Evolutionary conservation across 1,284 basidiomycete species (phyloP).

Genomic region (Exobasidium cylindrosporum): DNA sequence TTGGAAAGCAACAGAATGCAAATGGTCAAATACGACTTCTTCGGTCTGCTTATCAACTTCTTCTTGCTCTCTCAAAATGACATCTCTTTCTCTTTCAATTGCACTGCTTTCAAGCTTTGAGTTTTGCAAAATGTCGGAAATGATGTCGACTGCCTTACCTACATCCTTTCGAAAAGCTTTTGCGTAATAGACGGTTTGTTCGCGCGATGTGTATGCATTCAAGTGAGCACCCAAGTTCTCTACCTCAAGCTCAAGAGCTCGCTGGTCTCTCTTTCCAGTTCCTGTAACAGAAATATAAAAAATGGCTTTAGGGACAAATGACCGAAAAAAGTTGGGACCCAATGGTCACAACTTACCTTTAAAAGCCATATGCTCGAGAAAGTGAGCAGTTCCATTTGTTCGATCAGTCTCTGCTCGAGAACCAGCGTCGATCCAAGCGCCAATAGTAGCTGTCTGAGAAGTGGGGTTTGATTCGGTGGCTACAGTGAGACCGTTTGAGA

Average conservation of each 20-base stretch:
- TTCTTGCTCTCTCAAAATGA: slow-evolving; percentile 95
- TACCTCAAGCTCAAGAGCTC: slow-evolving; percentile 90
- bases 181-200: slow-evolving; percentile 99
- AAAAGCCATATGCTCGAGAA: slow-evolving; percentile 90
- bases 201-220: slow-evolving; percentile 97
- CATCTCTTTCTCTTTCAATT: slow-evolving; percentile 93
- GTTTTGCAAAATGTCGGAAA: slow-evolving; percentile 96
- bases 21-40: slow-evolving; percentile 97
- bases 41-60: slow-evolving; percentile 98
- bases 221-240: slow-evolving; percentile 97
- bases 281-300: slow-evolving; percentile 60
- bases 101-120: slow-evolving; percentile 86
- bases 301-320: background rate
- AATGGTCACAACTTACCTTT: slow-evolving; percentile 58
- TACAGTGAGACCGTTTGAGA: slow-evolving; percentile 53
- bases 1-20: slow-evolving; percentile 95
- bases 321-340: background rate
- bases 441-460: slow-evolving; percentile 96
- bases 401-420: slow-evolving; percentile 90
- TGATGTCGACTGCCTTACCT: slow-evolving; percentile 85
- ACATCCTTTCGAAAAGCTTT: slow-evolving; percentile 98
- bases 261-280: slow-evolving; percentile 83
- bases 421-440: slow-evolving; percentile 98
- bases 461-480: slow-evolving; percentile 76
- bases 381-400: slow-evolving; percentile 95